phyloP scores from a whole-genome alignment of 768 basidiomycete genomes.

The Calvatia gigantea region DNA sequence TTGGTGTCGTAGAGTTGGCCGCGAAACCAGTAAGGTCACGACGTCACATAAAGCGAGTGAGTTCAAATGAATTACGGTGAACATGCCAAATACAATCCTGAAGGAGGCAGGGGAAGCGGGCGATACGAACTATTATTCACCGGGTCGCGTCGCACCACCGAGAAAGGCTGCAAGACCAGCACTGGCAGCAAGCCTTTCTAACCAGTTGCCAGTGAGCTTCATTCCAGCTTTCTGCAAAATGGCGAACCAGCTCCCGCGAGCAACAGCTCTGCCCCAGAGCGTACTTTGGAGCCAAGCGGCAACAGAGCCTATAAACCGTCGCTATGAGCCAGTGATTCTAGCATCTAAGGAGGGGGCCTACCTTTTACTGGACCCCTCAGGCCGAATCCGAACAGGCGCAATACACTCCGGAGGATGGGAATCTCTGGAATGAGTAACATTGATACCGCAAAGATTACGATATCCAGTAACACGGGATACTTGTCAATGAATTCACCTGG shows the following conservation, averaged over 20 bases:
- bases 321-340: no score
- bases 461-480: constrained; percentile 26
- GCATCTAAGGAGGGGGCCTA: no score
- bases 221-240: constrained; percentile 26
- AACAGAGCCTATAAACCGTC: constrained; percentile 23
- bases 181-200: background rate
- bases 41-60: no score
- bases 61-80: no score
- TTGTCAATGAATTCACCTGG: constrained; percentile 34
- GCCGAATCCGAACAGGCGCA: constrained; percentile 32
- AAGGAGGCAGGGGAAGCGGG: no score
- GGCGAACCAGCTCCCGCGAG: constrained; percentile 30
- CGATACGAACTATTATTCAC: background rate
- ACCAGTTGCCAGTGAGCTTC: constrained; percentile 10
- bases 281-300: constrained; percentile 32
- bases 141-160: background rate
- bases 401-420: constrained; percentile 25
- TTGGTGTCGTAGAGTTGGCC: no score
- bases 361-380: constrained; percentile 30
- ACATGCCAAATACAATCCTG: no score
- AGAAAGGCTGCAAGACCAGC: background rate
- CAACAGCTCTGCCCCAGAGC: constrained; percentile 28
- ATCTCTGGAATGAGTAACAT: constrained; percentile 26
- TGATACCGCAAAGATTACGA: constrained; percentile 20
- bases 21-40: no score